Percentiles rank a stretch among this genome's conserved stretches.
Evolutionary conservation across 176 grass and related monocot genomes (phyloP).

Genomic region (Hyparrhenia diplandra): DNA sequence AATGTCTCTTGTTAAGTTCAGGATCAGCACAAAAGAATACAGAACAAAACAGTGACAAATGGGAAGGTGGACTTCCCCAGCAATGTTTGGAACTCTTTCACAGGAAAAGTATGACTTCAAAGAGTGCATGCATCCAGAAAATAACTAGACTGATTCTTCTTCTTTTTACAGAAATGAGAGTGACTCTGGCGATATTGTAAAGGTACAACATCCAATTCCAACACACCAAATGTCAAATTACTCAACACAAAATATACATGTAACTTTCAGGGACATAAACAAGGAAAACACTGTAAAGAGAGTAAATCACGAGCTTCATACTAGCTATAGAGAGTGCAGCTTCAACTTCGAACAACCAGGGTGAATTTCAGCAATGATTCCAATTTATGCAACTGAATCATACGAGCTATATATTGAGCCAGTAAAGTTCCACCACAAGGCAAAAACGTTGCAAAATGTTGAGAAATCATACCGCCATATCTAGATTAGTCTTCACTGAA

Average conservation of each 20-base stretch:
- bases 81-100: slow-evolving; percentile 2
- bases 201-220: not conserved
- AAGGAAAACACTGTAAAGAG: not conserved
- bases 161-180: not conserved
- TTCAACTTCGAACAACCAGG: not conserved
- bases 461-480: slow-evolving; percentile 67
- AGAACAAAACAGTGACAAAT: slow-evolving; percentile 10
- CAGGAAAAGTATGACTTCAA: not conserved
- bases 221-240: not conserved
- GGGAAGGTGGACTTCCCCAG: not conserved
- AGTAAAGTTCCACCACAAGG: slow-evolving; percentile 3
- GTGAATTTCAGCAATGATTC: not conserved
- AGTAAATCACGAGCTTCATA: slow-evolving; percentile 17
- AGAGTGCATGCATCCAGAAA: not conserved
- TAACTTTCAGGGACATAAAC: not conserved
- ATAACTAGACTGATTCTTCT: not conserved
- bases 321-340: slow-evolving; percentile 15
- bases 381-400: slow-evolving; percentile 5
- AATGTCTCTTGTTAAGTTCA: not conserved
- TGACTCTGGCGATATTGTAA: not conserved
- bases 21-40: not conserved
- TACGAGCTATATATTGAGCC: not conserved
- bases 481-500: slow-evolving; percentile 74
- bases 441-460: slow-evolving; percentile 8
- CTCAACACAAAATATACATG: not conserved